Evolutionary conservation across 1,139 yeast species (phyloP).

Genomic region (Candida freyschussii): DNA sequence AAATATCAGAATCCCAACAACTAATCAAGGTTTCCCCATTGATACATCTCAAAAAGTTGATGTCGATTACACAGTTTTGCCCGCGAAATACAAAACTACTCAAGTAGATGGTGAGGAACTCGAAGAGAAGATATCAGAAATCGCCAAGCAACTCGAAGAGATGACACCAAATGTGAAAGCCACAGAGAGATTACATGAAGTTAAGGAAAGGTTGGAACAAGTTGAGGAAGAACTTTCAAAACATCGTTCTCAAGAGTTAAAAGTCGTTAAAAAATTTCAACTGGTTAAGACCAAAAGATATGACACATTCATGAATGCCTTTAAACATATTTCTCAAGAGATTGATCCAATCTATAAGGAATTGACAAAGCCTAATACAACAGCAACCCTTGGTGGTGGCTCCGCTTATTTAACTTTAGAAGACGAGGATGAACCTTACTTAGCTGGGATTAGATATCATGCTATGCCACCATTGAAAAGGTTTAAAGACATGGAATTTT

Average conservation of each 20-base stretch:
- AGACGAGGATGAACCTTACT: constrained; percentile 85
- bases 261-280: constrained; percentile 52
- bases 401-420: constrained; percentile 85
- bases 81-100: constrained; percentile 35
- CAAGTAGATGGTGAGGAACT: constrained; percentile 28
- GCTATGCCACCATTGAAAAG: constrained; percentile 97
- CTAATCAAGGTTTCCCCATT: constrained; percentile 41
- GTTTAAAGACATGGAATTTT: constrained; percentile 85
- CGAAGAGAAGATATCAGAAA: constrained; percentile 44
- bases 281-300: constrained; percentile 56
- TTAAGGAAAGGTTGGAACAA: constrained; percentile 53
- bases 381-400: constrained; percentile 73
- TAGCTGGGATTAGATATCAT: constrained; percentile 79
- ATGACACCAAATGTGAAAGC: constrained; percentile 83
- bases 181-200: constrained; percentile 66
- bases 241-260: constrained; percentile 59
- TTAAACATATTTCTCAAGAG: constrained; percentile 63
- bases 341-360: constrained; percentile 87
- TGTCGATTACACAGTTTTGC: constrained; percentile 54
- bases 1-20: constrained; percentile 60
- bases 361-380: constrained; percentile 52
- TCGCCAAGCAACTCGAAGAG: constrained; percentile 52
- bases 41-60: constrained; percentile 36
- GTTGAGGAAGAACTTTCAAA: constrained; percentile 62
- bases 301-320: constrained; percentile 64